phyloP scores from a whole-genome alignment of 2,329 filamentous ascomycete genomes.

The Aspergillus pseudoterreus region DNA sequence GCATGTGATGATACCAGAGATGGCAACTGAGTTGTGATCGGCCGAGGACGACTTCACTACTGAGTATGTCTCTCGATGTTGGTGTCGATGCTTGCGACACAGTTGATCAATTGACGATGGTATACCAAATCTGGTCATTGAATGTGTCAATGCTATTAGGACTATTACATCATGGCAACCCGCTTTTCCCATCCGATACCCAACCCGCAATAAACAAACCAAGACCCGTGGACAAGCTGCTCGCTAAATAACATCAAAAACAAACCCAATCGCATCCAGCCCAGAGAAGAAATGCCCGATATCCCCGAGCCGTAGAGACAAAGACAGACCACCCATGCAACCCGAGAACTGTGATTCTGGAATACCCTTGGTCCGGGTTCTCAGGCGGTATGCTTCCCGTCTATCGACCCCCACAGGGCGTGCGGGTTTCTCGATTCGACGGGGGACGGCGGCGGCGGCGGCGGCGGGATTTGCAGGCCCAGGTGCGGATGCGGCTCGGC shows the following conservation, averaged over 20 bases:
- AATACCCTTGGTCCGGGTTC: background rate
- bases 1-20: constrained; percentile 1
- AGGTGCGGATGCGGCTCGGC: constrained; percentile 24
- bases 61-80: too few relatives aligned
- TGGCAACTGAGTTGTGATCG: background rate
- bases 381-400: constrained; percentile 2
- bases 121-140: background rate
- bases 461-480: constrained; percentile 21
- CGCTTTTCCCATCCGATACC: constrained; percentile 6
- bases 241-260: background rate
- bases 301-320: background rate
- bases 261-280: background rate
- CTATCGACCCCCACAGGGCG: constrained; percentile 5
- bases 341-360: background rate
- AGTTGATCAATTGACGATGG: background rate
- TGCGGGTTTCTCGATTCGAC: constrained; percentile 17
- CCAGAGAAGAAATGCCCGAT: background rate
- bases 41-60: background rate
- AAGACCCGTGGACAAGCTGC: background rate
- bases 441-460: constrained; percentile 30
- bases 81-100: too few relatives aligned
- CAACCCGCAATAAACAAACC: background rate
- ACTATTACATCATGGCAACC: background rate
- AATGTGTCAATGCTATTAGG: background rate
- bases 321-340: background rate